Base-by-base conservation (phyloP, 352 stramenopile genomes). In the Phytophthora melonis region DNA sequence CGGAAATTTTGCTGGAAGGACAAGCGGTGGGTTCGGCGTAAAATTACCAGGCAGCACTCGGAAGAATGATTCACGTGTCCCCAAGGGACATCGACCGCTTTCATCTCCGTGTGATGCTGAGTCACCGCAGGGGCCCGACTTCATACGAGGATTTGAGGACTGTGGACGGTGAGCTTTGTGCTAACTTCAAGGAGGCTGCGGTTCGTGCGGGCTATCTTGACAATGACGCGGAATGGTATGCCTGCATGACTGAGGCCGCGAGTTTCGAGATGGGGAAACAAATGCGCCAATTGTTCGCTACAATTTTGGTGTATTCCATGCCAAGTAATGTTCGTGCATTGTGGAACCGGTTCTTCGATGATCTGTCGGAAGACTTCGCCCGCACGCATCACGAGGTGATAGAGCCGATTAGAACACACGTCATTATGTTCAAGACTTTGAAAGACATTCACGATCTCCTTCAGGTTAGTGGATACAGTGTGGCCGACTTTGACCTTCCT, bases 281-380 rank as follows among this genome's bases (percentile, higher is more conserved):
- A 52, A 55, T 85, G 32, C 72, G 78, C 1, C 58, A 79, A 21
- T 45, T 85, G 6, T 84, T 88, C 27, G 73, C 56, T n/a, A 80
- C 55, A 0, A 62, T 86, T 7, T 63, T 83, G 41, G 36, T 81
- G 1, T 75, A 80, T 34, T 72, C 27, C 0, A 41, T 65, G 7
- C 58, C 56, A 3, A 62, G 10, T 2, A 21, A 80, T 32, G 34
- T 69, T 1, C 19, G 43, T 8, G 62, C 9, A 1, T n/a, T 87
- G 23, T 82, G 62, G 66, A 23, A 62, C 3, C 23, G 30, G 13
- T 82, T 82, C 45, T 55, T 62, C 16, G 34, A 62, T 10, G 62
- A 66, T 0, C 56, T 81, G 4, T 79, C 61, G 0, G 8, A 63
- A 16, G 75, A 80, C 32, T 65, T 58, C 36, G 58, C 43, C 2